A percentile compares a stretch with the other conserved stretches of the same genome.
Conservation (phyloP, 2,329 filamentous ascomycete genomes). For the Truncatella angustata region DNA sequence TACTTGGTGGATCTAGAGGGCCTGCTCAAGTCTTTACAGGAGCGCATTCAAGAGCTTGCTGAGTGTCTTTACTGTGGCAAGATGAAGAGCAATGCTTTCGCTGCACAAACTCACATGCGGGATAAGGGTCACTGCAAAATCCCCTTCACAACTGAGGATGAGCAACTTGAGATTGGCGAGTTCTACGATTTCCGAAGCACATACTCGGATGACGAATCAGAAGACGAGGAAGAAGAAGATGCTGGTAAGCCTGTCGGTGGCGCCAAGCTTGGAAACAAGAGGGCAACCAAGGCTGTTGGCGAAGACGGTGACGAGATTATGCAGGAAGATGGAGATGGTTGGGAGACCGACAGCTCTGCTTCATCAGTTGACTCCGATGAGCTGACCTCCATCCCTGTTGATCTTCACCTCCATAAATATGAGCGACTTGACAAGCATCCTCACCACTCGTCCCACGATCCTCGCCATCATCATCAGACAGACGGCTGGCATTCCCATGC, state of each 20-base stretch:
- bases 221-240: slow-evolving; percentile 57
- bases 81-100: slow-evolving; percentile 72
- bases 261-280: slow-evolving; percentile 67
- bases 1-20: slow-evolving; percentile 83
- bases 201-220: slow-evolving; percentile 75
- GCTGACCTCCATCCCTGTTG: slow-evolving; percentile 74
- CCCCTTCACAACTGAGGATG: slow-evolving; percentile 81
- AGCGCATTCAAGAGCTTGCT: slow-evolving; percentile 75
- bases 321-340: slow-evolving; percentile 70
- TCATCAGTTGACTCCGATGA: slow-evolving; percentile 87
- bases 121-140: slow-evolving; percentile 98
- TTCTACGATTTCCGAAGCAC: slow-evolving; percentile 97
- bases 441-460: slow-evolving; percentile 72
- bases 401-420: slow-evolving; percentile 68
- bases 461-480: slow-evolving; percentile 68
- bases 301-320: slow-evolving; percentile 55
- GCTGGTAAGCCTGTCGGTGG: slow-evolving; percentile 55
- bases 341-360: slow-evolving; percentile 93
- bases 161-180: slow-evolving; percentile 91
- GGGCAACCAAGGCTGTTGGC: slow-evolving; percentile 50
- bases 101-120: slow-evolving; percentile 93
- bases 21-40: slow-evolving; percentile 72
- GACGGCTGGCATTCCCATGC: slow-evolving; percentile 83
- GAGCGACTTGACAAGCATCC: slow-evolving; percentile 70
- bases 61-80: slow-evolving; percentile 90